These are phyloP conservation scores for Citropsis articulata DNA, from an alignment of 345 rosid species.

Conservation along the genomic window DNA sequence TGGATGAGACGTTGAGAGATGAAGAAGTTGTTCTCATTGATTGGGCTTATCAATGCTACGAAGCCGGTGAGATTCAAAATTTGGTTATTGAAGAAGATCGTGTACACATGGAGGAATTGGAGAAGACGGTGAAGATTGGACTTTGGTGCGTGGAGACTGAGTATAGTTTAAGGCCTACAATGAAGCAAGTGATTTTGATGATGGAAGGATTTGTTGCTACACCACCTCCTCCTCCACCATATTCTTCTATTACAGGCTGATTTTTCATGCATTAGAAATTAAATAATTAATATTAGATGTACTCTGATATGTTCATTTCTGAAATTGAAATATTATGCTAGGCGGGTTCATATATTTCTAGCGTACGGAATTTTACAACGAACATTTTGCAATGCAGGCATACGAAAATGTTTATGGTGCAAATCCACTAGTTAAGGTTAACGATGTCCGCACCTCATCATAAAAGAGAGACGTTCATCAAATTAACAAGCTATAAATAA, in stretches of 20 bases:
- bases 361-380: no score
- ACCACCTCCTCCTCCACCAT: not conserved
- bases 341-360: no score
- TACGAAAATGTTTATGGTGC: no score
- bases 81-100: not conserved
- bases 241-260: not conserved
- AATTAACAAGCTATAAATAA: no score
- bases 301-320: no score
- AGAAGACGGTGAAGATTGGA: not conserved
- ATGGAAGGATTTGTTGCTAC: not conserved
- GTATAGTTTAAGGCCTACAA: not conserved
- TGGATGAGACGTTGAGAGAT: not conserved
- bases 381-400: no score
- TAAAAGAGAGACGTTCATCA: no score
- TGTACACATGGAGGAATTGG: not conserved
- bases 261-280: no score
- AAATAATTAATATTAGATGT: no score
- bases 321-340: no score
- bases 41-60: conserved; percentile 8
- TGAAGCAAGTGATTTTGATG: not conserved
- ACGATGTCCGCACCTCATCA: no score
- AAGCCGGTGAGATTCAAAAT: not conserved
- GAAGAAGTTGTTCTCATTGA: not conserved
- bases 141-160: not conserved
- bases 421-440: no score